phyloP scores from a whole-genome alignment of 140 eudicot species.

The Bidens hawaiensis region DNA sequence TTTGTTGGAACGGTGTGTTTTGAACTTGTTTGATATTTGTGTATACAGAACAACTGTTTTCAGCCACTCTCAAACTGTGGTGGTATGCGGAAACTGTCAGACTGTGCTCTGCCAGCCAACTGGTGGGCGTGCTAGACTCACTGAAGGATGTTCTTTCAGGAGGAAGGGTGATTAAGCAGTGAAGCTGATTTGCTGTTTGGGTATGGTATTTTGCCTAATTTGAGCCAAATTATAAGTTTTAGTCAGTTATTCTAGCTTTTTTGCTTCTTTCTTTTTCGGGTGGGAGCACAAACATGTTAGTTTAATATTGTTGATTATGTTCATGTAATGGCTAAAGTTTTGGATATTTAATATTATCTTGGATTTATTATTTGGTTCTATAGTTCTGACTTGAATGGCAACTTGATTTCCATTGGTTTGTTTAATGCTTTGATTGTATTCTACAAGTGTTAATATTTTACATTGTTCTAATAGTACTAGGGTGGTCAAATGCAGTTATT shows the following conservation, averaged over 20 bases:
- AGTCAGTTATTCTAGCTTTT: constrained; percentile 17
- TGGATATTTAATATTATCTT: too few relatives aligned
- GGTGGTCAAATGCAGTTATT: too few relatives aligned
- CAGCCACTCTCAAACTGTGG: too few relatives aligned
- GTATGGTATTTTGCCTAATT: background rate
- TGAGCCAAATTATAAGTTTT: constrained; percentile 6
- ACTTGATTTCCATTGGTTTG: too few relatives aligned
- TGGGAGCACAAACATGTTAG: constrained; percentile 5
- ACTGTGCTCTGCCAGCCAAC: constrained; percentile 14
- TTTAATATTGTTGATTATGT: background rate
- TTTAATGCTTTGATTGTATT: too few relatives aligned
- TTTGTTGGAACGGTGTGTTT: background rate
- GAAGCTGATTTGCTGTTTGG: background rate
- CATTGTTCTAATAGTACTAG: too few relatives aligned
- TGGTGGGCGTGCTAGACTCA: constrained; percentile 12
- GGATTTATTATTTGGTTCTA: too few relatives aligned
- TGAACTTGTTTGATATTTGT: background rate
- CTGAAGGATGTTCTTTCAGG: constrained; percentile 19
- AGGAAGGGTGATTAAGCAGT: constrained; percentile 32
- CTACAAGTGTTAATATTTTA: too few relatives aligned
- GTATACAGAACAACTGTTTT: background rate
- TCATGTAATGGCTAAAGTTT: constrained; percentile 14
- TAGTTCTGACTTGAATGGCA: too few relatives aligned
- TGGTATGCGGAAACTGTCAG: too few relatives aligned
- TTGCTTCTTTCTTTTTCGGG: background rate